phyloP scores from a whole-genome alignment of 164 flowering plant species.

The Vitis rupestris region DNA sequence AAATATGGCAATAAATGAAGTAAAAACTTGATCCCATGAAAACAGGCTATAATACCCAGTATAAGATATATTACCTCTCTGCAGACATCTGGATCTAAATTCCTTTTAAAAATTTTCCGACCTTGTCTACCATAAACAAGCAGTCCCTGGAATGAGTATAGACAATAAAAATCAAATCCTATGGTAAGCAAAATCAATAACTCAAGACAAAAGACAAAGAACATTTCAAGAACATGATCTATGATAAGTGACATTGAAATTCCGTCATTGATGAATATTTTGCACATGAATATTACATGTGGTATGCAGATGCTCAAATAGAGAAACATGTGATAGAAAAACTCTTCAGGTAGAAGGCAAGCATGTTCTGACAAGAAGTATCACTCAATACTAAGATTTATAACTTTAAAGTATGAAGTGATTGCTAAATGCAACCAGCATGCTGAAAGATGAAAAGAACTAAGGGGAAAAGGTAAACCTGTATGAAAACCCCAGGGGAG shows the following conservation, averaged over 20 bases:
- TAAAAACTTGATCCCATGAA: neutral
- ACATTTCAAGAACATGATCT: no score
- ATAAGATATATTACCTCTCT: constrained; percentile 57
- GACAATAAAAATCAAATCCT: neutral
- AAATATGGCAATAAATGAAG: neutral
- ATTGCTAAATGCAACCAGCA: neutral
- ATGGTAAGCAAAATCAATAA: neutral
- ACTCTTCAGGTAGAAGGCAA: neutral
- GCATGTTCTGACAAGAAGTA: neutral
- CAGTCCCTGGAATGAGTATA: constrained; percentile 61
- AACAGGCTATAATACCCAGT: neutral
- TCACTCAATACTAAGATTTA: neutral
- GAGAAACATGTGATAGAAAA: neutral
- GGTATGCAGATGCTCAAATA: neutral
- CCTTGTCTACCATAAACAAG: constrained; percentile 95
- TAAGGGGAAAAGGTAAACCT: constrained; percentile 45
- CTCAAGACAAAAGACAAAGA: no score
- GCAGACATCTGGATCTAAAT: constrained; percentile 68
- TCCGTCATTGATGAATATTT: neutral
- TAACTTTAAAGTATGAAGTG: neutral
- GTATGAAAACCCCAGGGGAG: constrained; percentile 93
- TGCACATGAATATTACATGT: neutral
- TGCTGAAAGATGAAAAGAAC: neutral
- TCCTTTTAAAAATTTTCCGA: constrained; percentile 67
- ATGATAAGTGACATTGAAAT: no score